Evolutionary conservation across 2,329 filamentous ascomycete genomes (phyloP).

Genomic region (Diaporthe sp.): DNA sequence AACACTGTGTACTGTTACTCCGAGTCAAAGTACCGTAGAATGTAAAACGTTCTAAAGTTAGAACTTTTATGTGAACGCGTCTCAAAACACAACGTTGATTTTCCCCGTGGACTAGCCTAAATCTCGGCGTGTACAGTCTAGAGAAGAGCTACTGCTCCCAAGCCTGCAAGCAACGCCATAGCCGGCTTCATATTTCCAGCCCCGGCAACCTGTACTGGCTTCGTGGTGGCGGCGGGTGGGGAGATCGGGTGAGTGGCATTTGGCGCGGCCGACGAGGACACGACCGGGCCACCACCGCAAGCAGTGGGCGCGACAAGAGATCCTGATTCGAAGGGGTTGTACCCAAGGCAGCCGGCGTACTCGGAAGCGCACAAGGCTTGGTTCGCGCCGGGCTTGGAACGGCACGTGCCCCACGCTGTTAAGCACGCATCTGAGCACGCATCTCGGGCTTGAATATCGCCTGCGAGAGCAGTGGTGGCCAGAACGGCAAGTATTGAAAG

Average conservation of each 20-base stretch:
- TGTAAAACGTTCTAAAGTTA: background rate
- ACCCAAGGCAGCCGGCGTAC: background rate
- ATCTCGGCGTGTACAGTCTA: background rate
- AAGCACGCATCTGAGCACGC: background rate
- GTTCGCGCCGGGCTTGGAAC: background rate
- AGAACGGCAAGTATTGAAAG: background rate
- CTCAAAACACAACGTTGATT: no score
- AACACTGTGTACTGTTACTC: no score
- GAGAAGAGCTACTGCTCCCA: background rate
- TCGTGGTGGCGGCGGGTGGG: background rate
- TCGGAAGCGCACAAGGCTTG: background rate
- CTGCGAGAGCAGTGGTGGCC: background rate
- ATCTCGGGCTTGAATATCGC: background rate
- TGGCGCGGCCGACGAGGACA: background rate
- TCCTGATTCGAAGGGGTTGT: background rate
- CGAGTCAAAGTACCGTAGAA: no score
- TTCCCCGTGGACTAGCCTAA: no score
- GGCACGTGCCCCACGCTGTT: background rate
- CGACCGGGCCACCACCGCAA: background rate
- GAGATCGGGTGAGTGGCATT: background rate
- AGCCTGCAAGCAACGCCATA: background rate
- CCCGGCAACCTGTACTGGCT: background rate
- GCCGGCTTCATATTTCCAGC: conserved; percentile 2
- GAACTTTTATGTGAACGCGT: no score
- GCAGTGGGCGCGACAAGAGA: background rate